A percentile compares a stretch with the other conserved stretches of the same genome.
Evolutionary conservation across 768 basidiomycete genomes (phyloP).

Genomic region (Pulveroboletus sp.): DNA sequence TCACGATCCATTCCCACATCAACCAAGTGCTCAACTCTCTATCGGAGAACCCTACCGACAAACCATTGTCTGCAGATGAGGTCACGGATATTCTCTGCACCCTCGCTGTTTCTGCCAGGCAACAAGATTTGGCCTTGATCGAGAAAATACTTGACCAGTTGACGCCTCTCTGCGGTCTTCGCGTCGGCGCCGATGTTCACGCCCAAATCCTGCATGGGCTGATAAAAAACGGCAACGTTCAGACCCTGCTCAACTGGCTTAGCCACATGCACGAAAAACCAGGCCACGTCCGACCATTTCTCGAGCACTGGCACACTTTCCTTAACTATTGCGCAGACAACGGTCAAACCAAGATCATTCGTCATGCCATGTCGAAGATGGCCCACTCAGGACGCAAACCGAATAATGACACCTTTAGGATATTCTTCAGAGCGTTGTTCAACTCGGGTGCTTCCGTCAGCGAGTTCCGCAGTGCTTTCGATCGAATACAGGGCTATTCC

Average conservation of each 20-base stretch:
- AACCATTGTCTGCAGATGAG: conserved; percentile 23
- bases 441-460: conserved; percentile 28
- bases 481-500: conserved; percentile 44
- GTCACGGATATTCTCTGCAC: conserved; percentile 40
- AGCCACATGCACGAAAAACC: conserved; percentile 50
- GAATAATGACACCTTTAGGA: conserved; percentile 44
- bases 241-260: conserved; percentile 50
- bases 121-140: conserved; percentile 53
- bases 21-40: conserved; percentile 23
- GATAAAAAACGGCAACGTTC: conserved; percentile 41
- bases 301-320: conserved; percentile 55
- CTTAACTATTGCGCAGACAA: conserved; percentile 38
- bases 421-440: conserved; percentile 47
- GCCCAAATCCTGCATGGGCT: conserved; percentile 48
- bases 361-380: conserved; percentile 36
- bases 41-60: conserved; percentile 6
- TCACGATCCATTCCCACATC: conserved; percentile 21
- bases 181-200: conserved; percentile 46
- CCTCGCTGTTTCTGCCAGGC: conserved; percentile 51
- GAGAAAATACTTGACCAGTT: conserved; percentile 51
- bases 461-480: conserved; percentile 41
- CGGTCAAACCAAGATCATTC: conserved; percentile 26
- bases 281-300: conserved; percentile 43
- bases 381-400: conserved; percentile 40
- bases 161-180: conserved; percentile 43